Evolutionary conservation across 371 early-diverging fungal genomes (phyloP), one percentile per base, ranked within the genome.

Genomic region (Mortierella sp.): DNA sequence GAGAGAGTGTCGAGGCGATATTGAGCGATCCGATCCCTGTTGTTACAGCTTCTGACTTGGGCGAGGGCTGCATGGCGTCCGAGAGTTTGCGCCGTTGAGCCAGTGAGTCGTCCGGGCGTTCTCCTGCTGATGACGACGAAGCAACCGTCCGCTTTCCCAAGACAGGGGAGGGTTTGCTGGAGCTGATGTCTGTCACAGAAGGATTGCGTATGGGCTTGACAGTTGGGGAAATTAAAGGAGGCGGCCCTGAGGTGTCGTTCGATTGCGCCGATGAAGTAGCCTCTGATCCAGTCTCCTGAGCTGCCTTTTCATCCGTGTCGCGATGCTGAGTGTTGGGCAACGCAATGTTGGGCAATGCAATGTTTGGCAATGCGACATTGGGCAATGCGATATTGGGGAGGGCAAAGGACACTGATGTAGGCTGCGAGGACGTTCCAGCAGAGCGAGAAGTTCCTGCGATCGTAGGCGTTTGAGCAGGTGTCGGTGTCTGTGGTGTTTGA

Each of bases 51-150:
- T 86, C 86, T 13, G 77, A 73, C 53, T 71, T 76, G 5, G 77
- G 75, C 10, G 79, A 81, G 14, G 75, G 71, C 5, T 69, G 74
- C n/a, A 71, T 24, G 26, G 51, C 78, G 70, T 86, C 86, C 5
- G 86, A 86, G 16, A 86, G 46, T 43, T 86, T 86, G 54, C 82
- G 82, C 16, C 82, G 73, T 34, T 79, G 82, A 6, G 77, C 75
- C 43, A 79, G 46, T 3, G 79, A 69, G 14, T 81, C 79, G 26
- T 74, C 74, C 2, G 74, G 50, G 3, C 59, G 72, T 5, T 74
- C 82, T 0, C 50, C 82, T 19, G 55, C 73, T 0, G 72, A 43
- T 5, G 74, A 61, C n/a, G 82, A 74, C 14, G 51, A 67, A 14
- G 43, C 72, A 43, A 76, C 70, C 10, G 77, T 61, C 24, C 86